Conservation (phyloP, 1,284 basidiomycete genomes). For the Boletellus deceptivus region DNA sequence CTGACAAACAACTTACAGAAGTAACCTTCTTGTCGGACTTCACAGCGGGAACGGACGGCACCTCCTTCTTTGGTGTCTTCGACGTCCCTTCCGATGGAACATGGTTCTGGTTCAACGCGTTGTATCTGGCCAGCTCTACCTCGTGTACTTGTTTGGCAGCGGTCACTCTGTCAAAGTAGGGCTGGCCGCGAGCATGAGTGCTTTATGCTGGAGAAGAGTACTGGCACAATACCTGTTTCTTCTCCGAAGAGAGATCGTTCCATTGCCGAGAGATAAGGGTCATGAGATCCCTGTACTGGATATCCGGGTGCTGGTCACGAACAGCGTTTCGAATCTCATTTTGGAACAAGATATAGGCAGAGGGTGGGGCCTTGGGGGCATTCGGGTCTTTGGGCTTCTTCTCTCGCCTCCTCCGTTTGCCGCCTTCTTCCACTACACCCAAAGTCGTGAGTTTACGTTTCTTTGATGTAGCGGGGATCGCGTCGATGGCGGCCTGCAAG, state of each 20-base stretch:
- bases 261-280: slow-evolving; percentile 73
- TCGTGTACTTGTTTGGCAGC: slow-evolving; percentile 50
- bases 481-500: slow-evolving; percentile 31
- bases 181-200: slow-evolving; percentile 19
- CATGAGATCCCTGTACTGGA: slow-evolving; percentile 75
- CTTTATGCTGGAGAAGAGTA: slow-evolving; percentile 1
- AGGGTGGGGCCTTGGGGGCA: slow-evolving; percentile 91
- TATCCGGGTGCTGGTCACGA: slow-evolving; percentile 61
- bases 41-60: slow-evolving; percentile 2
- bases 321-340: slow-evolving; percentile 82
- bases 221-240: slow-evolving; percentile 64
- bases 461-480: slow-evolving; percentile 33
- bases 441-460: slow-evolving; percentile 54
- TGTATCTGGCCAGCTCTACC: slow-evolving; percentile 51
- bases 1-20: slow-evolving; percentile 13
- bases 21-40: slow-evolving; percentile 27
- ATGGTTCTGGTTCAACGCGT: slow-evolving; percentile 46
- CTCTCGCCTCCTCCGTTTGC: slow-evolving; percentile 43
- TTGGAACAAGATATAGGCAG: slow-evolving; percentile 95
- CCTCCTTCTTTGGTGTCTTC: slow-evolving; percentile 23
- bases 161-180: slow-evolving; percentile 29
- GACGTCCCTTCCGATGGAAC: slow-evolving; percentile 37
- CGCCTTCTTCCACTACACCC: slow-evolving; percentile 42
- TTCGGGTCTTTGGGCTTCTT: slow-evolving; percentile 85
- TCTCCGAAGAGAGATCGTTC: slow-evolving; percentile 62